Evolutionary conservation across 768 basidiomycete species (phyloP), one percentile per base, ranked within the genome.

Genomic region (Boletales sp.): DNA sequence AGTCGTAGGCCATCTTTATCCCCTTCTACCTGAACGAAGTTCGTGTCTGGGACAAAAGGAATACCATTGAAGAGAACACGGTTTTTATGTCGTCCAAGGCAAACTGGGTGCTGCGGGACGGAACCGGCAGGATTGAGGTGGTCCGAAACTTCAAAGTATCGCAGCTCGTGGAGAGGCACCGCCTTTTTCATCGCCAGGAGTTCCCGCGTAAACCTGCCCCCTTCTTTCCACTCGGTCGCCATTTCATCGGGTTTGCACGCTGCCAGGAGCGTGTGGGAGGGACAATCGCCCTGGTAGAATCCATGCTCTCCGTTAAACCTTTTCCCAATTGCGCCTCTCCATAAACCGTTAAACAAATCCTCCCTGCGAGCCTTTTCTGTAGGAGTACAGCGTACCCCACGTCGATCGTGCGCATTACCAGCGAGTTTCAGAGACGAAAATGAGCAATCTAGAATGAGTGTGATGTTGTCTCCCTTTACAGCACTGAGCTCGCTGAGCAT

Each of bases 381-480:
- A n/a, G 77, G 76, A 8, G 84, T 84, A 72, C 76, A 86, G 38
- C 86, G 80, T 44, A 75, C 73, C 46, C 71, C 68, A 34, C 70
- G 74, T 29, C 82, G 75, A 52, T 76, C 69, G 27, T 72, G 72
- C n/a, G 66, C 60, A 14, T 73, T 70, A 31, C 65, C 63, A 15
- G 71, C 67, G 41, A 72, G 69, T 17, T 64, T 57, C 12, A 76
- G 69, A 7, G 67, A 65, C 10, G 78, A 73, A 67, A 86, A 85
- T 57, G 81, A 86, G 55, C 79, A 76, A 63, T 87, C 85, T 19
- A 86, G 69, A 48, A 87, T 74, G 49, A 87, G 63, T 1, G 84
- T 83, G 64, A 87, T 80, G 51, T 87, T 87, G 63, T 86, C 72
- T 29, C 85, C 85, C 57, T 86, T 87, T 40, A 67, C 69, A 21